These are phyloP conservation scores for Lactifluus subvellereus DNA, from an alignment of 768 basidiomycete species.

Conservation along the genomic window DNA sequence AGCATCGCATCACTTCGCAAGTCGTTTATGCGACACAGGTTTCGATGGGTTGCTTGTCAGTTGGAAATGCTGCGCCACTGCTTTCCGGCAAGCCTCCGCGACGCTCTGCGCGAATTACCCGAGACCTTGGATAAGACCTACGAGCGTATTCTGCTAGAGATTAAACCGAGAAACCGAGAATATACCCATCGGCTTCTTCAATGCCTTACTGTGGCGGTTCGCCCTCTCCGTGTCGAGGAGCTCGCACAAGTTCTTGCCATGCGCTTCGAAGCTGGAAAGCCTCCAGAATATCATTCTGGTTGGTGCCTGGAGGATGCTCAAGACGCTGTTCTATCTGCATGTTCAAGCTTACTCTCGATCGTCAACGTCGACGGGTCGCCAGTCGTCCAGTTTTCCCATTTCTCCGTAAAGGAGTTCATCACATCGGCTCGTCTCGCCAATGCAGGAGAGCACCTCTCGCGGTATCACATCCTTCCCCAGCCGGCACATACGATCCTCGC, in stretches of 20 bases:
- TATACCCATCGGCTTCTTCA: not conserved
- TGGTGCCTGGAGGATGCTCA: not conserved
- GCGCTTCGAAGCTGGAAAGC: not conserved
- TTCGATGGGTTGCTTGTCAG: not conserved
- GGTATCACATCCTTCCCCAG: not conserved
- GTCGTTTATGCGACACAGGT: not conserved
- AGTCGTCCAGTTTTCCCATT: not conserved
- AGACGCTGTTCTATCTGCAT: not conserved
- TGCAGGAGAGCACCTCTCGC: not conserved
- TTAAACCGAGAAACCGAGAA: not conserved
- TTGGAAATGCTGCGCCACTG: not conserved
- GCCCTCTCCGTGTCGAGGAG: not conserved
- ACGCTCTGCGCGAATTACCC: not conserved
- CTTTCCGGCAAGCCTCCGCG: not conserved
- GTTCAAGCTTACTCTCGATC: not conserved
- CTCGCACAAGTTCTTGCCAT: not conserved
- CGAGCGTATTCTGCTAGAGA: not conserved
- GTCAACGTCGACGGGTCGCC: not conserved
- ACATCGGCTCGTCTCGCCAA: not conserved
- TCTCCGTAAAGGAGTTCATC: no score
- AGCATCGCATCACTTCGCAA: not conserved
- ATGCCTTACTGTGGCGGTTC: not conserved
- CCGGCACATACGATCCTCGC: not conserved
- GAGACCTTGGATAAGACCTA: not conserved
- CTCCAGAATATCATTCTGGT: not conserved